Conservation (phyloP, 805 yeast species). For the Isabelozyma pseudorhagii region DNA sequence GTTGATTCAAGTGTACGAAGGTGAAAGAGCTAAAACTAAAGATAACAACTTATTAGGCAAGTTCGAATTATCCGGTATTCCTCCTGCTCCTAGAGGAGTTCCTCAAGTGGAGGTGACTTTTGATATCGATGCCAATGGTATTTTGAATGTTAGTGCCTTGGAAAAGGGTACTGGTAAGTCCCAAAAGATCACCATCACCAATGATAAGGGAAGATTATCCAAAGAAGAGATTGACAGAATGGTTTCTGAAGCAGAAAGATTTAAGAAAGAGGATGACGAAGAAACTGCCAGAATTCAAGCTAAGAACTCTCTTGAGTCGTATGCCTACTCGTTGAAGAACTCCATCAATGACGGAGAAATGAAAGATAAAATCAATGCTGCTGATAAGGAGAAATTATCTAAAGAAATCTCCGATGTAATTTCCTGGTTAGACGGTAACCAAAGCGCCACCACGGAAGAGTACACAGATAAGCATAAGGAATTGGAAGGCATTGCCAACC, state of each 20-base stretch:
- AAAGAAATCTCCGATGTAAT: slow-evolving; percentile 42
- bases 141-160: slow-evolving; percentile 78
- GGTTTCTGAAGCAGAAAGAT: slow-evolving; percentile 97
- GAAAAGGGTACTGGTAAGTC: slow-evolving; percentile 95
- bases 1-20: slow-evolving; percentile 89
- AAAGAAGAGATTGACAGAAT: slow-evolving; percentile 95
- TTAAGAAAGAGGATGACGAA: slow-evolving; percentile 84
- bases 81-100: slow-evolving; percentile 90
- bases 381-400: slow-evolving; percentile 51
- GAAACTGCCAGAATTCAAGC: slow-evolving; percentile 83
- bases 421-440: slow-evolving; percentile 36
- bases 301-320: slow-evolving; percentile 84
- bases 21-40: slow-evolving; percentile 93
- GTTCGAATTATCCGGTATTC: slow-evolving; percentile 81
- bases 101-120: slow-evolving; percentile 91
- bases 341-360: slow-evolving; percentile 50
- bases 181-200: slow-evolving; percentile 86
- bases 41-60: slow-evolving; percentile 89
- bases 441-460: slow-evolving; percentile 40
- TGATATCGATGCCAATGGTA: slow-evolving; percentile 84
- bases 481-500: slow-evolving; percentile 38
- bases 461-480: slow-evolving; percentile 39
- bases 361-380: slow-evolving; percentile 41
- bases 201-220: slow-evolving; percentile 90
- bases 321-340: slow-evolving; percentile 78